These are phyloP conservation scores for Paraleonurus japonicus DNA, from an alignment of 257 asterid genomes.

Conservation along the genomic window DNA sequence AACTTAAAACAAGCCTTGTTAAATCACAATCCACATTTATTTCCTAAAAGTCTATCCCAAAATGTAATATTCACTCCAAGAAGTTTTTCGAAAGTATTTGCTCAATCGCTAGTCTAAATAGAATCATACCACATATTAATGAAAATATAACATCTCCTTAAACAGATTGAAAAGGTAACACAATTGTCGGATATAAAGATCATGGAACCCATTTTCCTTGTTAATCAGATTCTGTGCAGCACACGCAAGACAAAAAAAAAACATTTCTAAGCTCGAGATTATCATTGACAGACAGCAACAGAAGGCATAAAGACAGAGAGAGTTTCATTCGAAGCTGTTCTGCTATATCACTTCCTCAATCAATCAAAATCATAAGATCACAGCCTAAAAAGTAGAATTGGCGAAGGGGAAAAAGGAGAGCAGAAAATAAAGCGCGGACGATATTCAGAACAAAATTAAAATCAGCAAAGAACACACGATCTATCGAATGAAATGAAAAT, in stretches of 20 bases:
- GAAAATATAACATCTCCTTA: not conserved
- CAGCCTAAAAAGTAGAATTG: not conserved
- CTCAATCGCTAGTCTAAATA: not conserved
- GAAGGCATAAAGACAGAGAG: not conserved
- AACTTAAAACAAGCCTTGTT: not conserved
- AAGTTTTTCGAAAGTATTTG: not conserved
- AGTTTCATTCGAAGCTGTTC: not conserved
- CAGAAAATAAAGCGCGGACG: not conserved
- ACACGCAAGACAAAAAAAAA: not conserved
- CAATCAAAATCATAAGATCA: not conserved
- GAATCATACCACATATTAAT: not conserved
- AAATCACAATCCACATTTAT: not conserved
- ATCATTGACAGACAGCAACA: not conserved
- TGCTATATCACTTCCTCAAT: not conserved
- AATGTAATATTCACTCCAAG: not conserved
- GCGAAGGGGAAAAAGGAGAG: not conserved
- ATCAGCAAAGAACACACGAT: not conserved
- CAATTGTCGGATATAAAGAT: too few relatives aligned
- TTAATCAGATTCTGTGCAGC: not conserved
- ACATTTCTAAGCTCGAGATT: not conserved
- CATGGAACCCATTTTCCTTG: not conserved
- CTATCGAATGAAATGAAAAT: slow-evolving; percentile 16
- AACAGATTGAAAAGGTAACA: not conserved
- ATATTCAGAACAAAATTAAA: not conserved
- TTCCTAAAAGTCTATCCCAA: slow-evolving; percentile 5